Evolutionary conservation across 2,329 filamentous ascomycete genomes (phyloP).

Genomic region (Eutypa lata): DNA sequence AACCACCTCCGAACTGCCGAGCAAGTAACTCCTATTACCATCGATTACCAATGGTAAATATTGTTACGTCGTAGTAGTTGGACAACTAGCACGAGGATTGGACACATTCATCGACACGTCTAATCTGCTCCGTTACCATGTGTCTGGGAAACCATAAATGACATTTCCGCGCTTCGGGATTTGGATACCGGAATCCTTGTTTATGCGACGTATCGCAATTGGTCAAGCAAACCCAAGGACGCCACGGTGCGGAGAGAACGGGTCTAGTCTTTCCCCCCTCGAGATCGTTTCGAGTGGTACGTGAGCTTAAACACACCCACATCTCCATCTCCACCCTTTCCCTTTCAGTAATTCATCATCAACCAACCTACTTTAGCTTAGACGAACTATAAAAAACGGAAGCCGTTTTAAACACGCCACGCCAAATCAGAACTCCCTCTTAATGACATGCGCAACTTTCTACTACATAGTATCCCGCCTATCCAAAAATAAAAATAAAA

Average conservation of each 20-base stretch:
- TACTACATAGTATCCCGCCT: not conserved
- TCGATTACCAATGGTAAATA: not conserved
- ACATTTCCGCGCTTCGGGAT: not conserved
- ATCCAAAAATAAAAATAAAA: not conserved
- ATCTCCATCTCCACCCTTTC: not conserved
- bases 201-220: not conserved
- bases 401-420: not conserved
- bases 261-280: not conserved
- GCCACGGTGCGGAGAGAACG: not conserved
- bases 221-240: not conserved
- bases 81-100: not conserved
- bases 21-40: not conserved
- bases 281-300: not conserved
- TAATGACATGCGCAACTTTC: not conserved
- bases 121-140: not conserved
- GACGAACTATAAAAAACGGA: not conserved
- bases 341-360: not conserved
- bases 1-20: not conserved
- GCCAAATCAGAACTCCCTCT: not conserved
- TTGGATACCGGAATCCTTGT: not conserved
- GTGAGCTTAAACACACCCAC: not conserved
- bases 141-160: not conserved
- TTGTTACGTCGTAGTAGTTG: not conserved
- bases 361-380: not conserved
- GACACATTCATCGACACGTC: not conserved